A percentile compares a stretch with the other conserved stretches of the same genome.
Conservation (phyloP, 2,329 filamentous ascomycete genomes). For the Erysiphe pulchra region DNA sequence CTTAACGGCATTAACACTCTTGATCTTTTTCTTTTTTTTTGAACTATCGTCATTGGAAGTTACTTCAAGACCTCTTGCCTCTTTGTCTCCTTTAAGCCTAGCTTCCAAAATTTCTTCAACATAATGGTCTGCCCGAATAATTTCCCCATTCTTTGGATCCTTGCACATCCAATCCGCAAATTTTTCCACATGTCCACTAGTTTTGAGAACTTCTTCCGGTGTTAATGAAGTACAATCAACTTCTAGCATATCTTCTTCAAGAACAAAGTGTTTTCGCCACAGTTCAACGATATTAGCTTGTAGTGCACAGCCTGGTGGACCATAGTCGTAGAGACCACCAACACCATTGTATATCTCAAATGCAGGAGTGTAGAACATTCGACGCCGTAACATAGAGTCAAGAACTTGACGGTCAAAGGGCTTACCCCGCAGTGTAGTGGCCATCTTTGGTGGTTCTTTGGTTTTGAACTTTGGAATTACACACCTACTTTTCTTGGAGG, state of each 20-base stretch:
- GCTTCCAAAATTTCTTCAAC: conserved; percentile 83
- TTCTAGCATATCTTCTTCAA: conserved; percentile 51
- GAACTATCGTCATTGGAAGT: conserved; percentile 48
- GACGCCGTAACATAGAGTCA: conserved; percentile 65
- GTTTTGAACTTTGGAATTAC: conserved; percentile 14
- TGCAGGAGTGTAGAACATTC: conserved; percentile 81
- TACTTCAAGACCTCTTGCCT: conserved; percentile 63
- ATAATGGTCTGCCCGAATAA: conserved; percentile 84
- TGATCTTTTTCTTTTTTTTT: conserved; percentile 63
- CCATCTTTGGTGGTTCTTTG: conserved; percentile 22
- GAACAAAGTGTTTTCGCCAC: conserved; percentile 51
- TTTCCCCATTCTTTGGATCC: conserved; percentile 91
- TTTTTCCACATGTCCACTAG: conserved; percentile 87
- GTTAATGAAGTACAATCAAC: conserved; percentile 77
- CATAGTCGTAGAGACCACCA: conserved; percentile 52
- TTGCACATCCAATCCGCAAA: conserved; percentile 97
- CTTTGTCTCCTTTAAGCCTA: conserved; percentile 71
- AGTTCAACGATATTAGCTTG: conserved; percentile 44
- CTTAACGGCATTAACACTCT: conserved; percentile 54
- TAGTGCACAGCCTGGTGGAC: conserved; percentile 40
- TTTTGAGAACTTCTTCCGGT: conserved; percentile 82
- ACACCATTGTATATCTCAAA: conserved; percentile 92
- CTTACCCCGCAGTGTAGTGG: conserved; percentile 69
- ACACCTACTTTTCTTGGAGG: conserved; percentile 13
- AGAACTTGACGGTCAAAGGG: conserved; percentile 61